Conservation (phyloP, 1,284 basidiomycete genomes). For the Cronartium ribicola region DNA sequence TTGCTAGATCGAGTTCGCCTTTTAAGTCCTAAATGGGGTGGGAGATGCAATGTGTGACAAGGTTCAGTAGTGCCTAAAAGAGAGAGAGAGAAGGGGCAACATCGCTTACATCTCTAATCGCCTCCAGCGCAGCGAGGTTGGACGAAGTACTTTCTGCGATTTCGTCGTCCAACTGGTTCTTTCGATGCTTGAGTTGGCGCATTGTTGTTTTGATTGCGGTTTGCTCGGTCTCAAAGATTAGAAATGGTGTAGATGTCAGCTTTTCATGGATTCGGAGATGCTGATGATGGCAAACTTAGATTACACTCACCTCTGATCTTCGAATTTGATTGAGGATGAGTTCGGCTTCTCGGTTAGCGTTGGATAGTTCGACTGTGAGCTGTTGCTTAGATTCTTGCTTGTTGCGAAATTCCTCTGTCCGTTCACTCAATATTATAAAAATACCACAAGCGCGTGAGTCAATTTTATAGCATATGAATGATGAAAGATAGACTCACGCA, state of each 20-base stretch:
- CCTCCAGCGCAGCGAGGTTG: slow-evolving; percentile 64
- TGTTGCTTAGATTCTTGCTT: background rate
- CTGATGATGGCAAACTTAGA: background rate
- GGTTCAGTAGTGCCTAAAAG: background rate
- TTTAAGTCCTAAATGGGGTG: slow-evolving; percentile 25
- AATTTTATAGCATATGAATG: background rate
- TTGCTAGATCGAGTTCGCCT: slow-evolving; percentile 4
- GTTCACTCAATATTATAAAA: no score
- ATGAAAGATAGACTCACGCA: slow-evolving; percentile 5
- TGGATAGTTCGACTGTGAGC: background rate
- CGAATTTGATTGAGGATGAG: background rate
- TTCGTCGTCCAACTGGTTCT: slow-evolving; percentile 59
- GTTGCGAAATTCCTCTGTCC: no score
- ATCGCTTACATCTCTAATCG: slow-evolving; percentile 50
- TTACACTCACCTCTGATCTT: background rate
- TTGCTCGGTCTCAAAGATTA: slow-evolving; percentile 14
- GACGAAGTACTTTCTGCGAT: slow-evolving; percentile 69
- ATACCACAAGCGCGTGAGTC: no score
- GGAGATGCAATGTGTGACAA: background rate
- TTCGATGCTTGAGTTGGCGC: slow-evolving; percentile 48
- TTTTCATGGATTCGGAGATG: background rate
- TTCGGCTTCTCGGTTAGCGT: no score
- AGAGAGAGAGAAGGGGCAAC: background rate
- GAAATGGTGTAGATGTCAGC: background rate
- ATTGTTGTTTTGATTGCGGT: slow-evolving; percentile 43